Conservation (phyloP, 345 rosid species). For the Gossypium longicalyx region DNA sequence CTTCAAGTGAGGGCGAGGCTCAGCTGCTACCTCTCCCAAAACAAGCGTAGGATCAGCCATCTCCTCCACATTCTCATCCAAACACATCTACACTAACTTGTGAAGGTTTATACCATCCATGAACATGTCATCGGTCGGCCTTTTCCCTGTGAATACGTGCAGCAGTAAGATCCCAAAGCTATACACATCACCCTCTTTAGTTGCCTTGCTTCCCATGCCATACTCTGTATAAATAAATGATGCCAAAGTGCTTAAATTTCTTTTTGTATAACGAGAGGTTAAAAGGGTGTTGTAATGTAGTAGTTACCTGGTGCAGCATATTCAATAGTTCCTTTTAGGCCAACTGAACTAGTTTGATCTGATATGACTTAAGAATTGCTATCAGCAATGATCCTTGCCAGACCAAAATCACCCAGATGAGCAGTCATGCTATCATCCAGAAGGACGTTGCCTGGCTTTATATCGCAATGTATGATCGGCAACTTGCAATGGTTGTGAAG, state of each 20-base stretch:
- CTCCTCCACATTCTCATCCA: neutral
- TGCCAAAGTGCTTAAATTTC: neutral
- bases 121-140: slow-evolving; percentile 12
- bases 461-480: slow-evolving; percentile 21
- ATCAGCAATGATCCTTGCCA: slow-evolving; percentile 11
- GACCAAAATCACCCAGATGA: slow-evolving; percentile 23
- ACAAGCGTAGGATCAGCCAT: neutral
- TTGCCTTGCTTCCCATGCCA: neutral
- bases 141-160: slow-evolving; percentile 11
- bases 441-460: slow-evolving; percentile 28
- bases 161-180: slow-evolving; percentile 4
- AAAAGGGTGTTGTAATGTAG: neutral
- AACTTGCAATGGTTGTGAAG: slow-evolving; percentile 14
- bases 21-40: neutral
- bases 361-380: neutral
- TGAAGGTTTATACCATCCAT: slow-evolving; percentile 20
- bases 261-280: neutral
- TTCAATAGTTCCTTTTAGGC: neutral
- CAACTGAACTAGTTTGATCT: neutral
- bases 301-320: slow-evolving; percentile 5
- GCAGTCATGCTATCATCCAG: slow-evolving; percentile 21
- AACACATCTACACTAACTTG: slow-evolving; percentile 11
- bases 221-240: neutral
- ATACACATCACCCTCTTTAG: slow-evolving; percentile 4
- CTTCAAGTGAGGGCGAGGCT: no score